Evolutionary conservation across 148 eudicot genomes (phyloP).

Genomic region (Diospyros kaki): DNA sequence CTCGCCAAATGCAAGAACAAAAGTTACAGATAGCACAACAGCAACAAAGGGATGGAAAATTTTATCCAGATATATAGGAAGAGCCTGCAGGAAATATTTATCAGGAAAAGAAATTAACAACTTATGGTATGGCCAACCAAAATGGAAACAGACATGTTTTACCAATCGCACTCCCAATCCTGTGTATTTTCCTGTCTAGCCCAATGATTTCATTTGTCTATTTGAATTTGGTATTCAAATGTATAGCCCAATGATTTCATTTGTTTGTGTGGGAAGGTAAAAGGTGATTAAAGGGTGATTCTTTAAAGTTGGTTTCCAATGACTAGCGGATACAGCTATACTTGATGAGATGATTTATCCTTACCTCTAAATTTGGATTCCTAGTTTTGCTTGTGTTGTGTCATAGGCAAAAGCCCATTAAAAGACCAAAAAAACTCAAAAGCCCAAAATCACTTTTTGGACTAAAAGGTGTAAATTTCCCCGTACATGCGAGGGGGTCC

Average conservation of each 20-base stretch:
- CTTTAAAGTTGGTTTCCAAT: no score
- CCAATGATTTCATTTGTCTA: background rate
- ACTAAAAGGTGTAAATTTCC: no score
- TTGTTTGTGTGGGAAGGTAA: background rate
- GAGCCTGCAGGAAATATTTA: constrained; percentile 55
- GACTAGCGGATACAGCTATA: no score
- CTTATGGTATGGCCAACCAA: background rate
- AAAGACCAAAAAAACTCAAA: no score
- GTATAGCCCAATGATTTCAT: background rate
- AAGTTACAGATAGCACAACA: constrained; percentile 83
- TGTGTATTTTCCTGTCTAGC: background rate
- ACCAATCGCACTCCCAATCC: background rate
- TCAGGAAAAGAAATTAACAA: background rate
- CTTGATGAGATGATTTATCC: no score
- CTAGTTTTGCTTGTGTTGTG: no score
- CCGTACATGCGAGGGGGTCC: no score
- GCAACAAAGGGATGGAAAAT: constrained; percentile 74
- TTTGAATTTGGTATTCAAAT: no score
- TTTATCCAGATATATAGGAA: constrained; percentile 82
- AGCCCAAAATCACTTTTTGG: no score
- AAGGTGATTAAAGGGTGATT: no score
- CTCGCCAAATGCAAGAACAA: constrained; percentile 93
- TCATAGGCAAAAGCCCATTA: no score
- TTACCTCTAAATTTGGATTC: no score
- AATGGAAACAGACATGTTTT: background rate